Conservation (phyloP, 1,139 yeast genomes). For the Citeromyces siamensis region DNA sequence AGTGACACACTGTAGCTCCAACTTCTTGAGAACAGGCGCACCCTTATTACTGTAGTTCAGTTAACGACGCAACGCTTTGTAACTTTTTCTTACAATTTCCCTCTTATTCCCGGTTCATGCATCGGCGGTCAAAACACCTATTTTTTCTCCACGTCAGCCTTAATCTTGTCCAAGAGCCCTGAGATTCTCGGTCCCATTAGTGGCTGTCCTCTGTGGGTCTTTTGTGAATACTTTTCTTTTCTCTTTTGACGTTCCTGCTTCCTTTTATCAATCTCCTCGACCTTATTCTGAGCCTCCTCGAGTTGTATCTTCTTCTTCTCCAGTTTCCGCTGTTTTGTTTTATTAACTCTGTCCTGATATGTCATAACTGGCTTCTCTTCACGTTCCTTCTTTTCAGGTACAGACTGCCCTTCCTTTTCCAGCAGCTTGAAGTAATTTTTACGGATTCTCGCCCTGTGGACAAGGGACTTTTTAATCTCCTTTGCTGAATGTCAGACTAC, state of each 20-base stretch:
- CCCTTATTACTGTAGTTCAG: slow-evolving; percentile 7
- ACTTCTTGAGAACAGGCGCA: slow-evolving; percentile 4
- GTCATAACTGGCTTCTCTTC: slow-evolving; percentile 20
- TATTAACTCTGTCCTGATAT: slow-evolving; percentile 20
- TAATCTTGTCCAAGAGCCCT: slow-evolving; percentile 66
- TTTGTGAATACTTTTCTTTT: slow-evolving; percentile 31
- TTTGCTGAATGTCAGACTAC: slow-evolving; percentile 10
- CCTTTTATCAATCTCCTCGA: slow-evolving; percentile 13
- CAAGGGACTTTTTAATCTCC: slow-evolving; percentile 67
- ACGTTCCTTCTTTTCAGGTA: slow-evolving; percentile 22
- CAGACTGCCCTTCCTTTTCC: slow-evolving; percentile 51
- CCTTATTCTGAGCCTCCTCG: slow-evolving; percentile 12
- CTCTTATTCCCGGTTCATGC: no score
- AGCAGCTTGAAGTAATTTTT: slow-evolving; percentile 72
- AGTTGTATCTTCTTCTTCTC: slow-evolving; percentile 17
- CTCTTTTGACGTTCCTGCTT: slow-evolving; percentile 13
- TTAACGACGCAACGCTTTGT: slow-evolving; percentile 9
- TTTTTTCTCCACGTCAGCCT: slow-evolving; percentile 23
- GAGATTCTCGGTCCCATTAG: slow-evolving; percentile 84
- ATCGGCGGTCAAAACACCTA: not conserved
- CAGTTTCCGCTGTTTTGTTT: slow-evolving; percentile 17
- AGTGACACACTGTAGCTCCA: slow-evolving; percentile 6
- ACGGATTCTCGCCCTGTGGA: slow-evolving; percentile 75
- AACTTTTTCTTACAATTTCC: no score
- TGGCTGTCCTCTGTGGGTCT: slow-evolving; percentile 75